Evolutionary conservation across 371 early-diverging fungal species (phyloP), one percentile per base, ranked within the genome.

Genomic region (Dinochytrium kinnereticum): DNA sequence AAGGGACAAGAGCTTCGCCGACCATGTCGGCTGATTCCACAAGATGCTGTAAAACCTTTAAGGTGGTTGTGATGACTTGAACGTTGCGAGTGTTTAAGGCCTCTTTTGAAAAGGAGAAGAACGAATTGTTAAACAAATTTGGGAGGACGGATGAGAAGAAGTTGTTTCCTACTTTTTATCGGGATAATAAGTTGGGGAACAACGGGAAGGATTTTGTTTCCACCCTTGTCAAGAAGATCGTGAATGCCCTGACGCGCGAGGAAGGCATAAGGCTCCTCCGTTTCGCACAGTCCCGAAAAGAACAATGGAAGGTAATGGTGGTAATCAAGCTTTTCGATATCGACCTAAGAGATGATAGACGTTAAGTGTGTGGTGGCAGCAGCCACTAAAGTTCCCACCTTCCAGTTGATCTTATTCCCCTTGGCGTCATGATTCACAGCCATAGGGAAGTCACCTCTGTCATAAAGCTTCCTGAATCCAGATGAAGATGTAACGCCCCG

Each of bases 271-370:
- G 88, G 88, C 75, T 87, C 85, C 64, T 88, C 87, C 0, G 88
- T 88, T 59, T 88, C 88, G 71, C 87, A 88, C 39, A 88, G 74
- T 26, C 88, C 88, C 19, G 85, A 85, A 70, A 88, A 88, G 72
- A 88, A 88, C 33, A 88, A 82, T 7, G 88, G 88, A 15, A 88
- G 82, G 77, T 88, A 88, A 74, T 88, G 88, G 71, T 88, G 88
- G 76, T 86, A 88, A 72, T 88, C 88, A 51, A 88, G 83, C 71
- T 88, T 88, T 66, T 87, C 88, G 68, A 88, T 87, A 70, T 88
- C 88, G 44, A 88, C 88, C 84, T 86, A 64, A 7, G 15, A 53
- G 55, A 53, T n/a, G 26, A 5, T 13, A 26, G 24, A n/a, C 5
- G 26, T 53, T 53, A 24, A 37, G 37, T 61, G 15, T 34, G 28